Conservation (phyloP, 148 eudicot genomes). For the Cornus florida region DNA sequence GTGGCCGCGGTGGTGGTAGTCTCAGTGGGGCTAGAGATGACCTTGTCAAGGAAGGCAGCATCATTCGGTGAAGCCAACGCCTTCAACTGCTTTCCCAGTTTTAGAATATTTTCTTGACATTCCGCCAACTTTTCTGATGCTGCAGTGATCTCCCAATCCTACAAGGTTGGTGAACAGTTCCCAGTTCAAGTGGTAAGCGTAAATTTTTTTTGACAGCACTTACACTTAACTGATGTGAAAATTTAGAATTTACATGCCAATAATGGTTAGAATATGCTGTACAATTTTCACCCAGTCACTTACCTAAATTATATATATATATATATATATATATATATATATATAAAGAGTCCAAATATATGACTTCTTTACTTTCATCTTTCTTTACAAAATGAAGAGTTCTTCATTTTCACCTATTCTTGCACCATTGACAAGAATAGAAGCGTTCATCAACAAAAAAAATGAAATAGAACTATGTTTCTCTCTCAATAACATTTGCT, state of each 20-base stretch:
- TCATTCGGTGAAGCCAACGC: conserved; percentile 60
- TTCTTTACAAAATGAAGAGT: not conserved
- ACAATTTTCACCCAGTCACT: not conserved
- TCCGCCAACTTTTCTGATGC: conserved; percentile 90
- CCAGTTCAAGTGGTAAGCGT: not conserved
- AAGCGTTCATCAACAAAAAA: not conserved
- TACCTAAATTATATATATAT: not conserved
- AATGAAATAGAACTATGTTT: not conserved
- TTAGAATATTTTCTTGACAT: conserved; percentile 80
- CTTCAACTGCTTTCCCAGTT: conserved; percentile 79
- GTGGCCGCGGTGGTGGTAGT: conserved; percentile 13
- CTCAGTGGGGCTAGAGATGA: conserved; percentile 32
- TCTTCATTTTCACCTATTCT: not conserved
- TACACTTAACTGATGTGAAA: not conserved
- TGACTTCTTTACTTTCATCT: not conserved
- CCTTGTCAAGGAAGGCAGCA: conserved; percentile 43
- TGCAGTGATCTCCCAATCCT: conserved; percentile 71
- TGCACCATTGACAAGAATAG: not conserved
- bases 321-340: no score
- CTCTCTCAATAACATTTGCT: not conserved
- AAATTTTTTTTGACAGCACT: not conserved
- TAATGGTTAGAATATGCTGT: not conserved
- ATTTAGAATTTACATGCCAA: not conserved
- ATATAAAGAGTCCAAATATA: not conserved
- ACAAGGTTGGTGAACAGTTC: conserved; percentile 15